Evolutionary conservation across 805 yeast genomes (phyloP).

Genomic region (Starmerella tilneyi): DNA sequence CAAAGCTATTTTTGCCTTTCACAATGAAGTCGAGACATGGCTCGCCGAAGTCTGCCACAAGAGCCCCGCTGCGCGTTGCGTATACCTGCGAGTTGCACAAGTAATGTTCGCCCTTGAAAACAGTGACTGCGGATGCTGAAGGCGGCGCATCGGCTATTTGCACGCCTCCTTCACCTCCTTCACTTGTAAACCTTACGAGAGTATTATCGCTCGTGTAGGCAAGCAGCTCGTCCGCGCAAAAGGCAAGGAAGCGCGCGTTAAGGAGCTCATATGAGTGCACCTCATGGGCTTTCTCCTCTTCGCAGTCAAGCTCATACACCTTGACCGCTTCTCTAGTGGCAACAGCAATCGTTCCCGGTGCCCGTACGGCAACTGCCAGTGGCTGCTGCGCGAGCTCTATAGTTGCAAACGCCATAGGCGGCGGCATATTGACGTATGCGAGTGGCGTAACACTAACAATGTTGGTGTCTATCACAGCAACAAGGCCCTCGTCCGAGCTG

Average conservation of each 20-base stretch:
- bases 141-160: not conserved
- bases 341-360: conserved; percentile 49
- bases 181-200: not conserved
- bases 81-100: conserved; percentile 8
- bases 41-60: conserved; percentile 46
- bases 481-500: conserved; percentile 63
- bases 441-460: conserved; percentile 70
- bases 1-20: conserved; percentile 40
- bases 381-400: conserved; percentile 52
- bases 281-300: conserved; percentile 2
- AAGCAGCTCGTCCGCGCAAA: not conserved
- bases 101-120: conserved; percentile 8
- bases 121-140: conserved; percentile 9
- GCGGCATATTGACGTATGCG: conserved; percentile 80
- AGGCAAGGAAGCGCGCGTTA: not conserved
- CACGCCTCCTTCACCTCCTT: not conserved
- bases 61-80: not conserved
- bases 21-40: conserved; percentile 43
- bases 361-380: conserved; percentile 54
- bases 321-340: conserved; percentile 28
- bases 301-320: conserved; percentile 6
- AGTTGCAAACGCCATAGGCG: conserved; percentile 75
- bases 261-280: not conserved
- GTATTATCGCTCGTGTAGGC: not conserved
- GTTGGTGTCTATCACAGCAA: conserved; percentile 69